phyloP scores from a whole-genome alignment of 2,329 filamentous ascomycete genomes.

The Fusarium domesticum region DNA sequence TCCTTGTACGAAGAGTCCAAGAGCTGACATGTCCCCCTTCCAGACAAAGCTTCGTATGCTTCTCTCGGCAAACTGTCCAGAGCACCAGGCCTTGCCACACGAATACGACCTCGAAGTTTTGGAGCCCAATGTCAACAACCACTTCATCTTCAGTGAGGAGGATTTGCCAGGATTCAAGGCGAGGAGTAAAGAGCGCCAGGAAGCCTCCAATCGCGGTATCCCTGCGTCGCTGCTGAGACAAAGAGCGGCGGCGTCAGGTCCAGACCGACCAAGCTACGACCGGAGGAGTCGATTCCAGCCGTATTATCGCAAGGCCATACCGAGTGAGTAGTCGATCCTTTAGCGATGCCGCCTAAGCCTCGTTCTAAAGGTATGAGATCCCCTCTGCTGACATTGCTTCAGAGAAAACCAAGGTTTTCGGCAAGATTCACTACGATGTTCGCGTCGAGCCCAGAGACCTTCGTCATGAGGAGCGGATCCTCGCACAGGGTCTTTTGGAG shows the following conservation, averaged over 20 bases:
- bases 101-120: slow-evolving; percentile 80
- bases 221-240: slow-evolving; percentile 54
- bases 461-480: slow-evolving; percentile 62
- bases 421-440: slow-evolving; percentile 72
- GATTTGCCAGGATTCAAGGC: slow-evolving; percentile 63
- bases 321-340: slow-evolving; percentile 53
- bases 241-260: slow-evolving; percentile 26
- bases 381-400: slow-evolving; percentile 23
- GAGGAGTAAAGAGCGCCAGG: slow-evolving; percentile 52
- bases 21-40: slow-evolving; percentile 7
- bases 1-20: background rate
- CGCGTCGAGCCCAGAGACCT: slow-evolving; percentile 72
- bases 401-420: slow-evolving; percentile 77
- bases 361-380: too few relatives aligned
- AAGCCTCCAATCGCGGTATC: slow-evolving; percentile 56
- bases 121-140: slow-evolving; percentile 68
- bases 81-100: slow-evolving; percentile 75
- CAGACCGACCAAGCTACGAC: slow-evolving; percentile 47
- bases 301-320: slow-evolving; percentile 69
- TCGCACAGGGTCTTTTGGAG: slow-evolving; percentile 54
- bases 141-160: slow-evolving; percentile 90
- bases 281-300: slow-evolving; percentile 50
- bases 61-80: slow-evolving; percentile 59
- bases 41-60: slow-evolving; percentile 57
- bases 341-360: too few relatives aligned